Percentiles rank a stretch among this genome's conserved stretches.
Evolutionary conservation across 495 filamentous ascomycete genomes (phyloP).

Genomic region (Echria macrotheca): DNA sequence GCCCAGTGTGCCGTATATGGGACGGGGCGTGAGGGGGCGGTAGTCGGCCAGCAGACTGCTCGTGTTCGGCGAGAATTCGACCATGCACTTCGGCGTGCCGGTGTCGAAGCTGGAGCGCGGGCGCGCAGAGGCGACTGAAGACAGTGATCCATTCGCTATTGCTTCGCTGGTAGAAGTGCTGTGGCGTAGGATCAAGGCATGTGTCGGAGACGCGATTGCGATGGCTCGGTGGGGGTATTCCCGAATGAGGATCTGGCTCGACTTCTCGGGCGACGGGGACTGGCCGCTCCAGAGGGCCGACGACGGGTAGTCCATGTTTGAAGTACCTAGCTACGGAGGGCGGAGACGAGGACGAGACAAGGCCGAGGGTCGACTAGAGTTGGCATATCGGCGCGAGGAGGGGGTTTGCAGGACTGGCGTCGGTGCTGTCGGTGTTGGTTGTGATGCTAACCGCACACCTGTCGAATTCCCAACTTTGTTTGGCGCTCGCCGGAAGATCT

Average conservation of each 20-base stretch:
- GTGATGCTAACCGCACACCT: too few relatives aligned
- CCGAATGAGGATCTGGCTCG: slow-evolving; percentile 56
- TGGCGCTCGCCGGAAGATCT: too few relatives aligned
- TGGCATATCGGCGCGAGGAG: slow-evolving; percentile 8
- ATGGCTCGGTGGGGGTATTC: slow-evolving; percentile 82
- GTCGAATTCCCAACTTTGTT: too few relatives aligned
- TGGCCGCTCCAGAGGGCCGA: slow-evolving; percentile 28
- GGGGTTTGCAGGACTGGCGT: neutral
- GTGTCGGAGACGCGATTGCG: slow-evolving; percentile 68
- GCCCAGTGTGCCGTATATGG: slow-evolving; percentile 85
- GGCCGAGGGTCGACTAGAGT: neutral
- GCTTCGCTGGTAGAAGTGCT: slow-evolving; percentile 51
- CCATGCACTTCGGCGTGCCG: slow-evolving; percentile 62
- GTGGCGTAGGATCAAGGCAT: slow-evolving; percentile 79
- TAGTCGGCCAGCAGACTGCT: slow-evolving; percentile 66
- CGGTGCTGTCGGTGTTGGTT: too few relatives aligned
- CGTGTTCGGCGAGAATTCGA: slow-evolving; percentile 72
- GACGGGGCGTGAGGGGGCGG: slow-evolving; percentile 60
- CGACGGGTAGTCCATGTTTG: slow-evolving; percentile 26
- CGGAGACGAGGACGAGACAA: neutral
- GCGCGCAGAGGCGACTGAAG: slow-evolving; percentile 39
- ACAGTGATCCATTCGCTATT: slow-evolving; percentile 47
- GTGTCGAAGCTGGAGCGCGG: slow-evolving; percentile 34
- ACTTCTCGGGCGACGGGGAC: slow-evolving; percentile 38
- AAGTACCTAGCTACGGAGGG: neutral